These are phyloP conservation scores for Cyamopsis tetragonoloba DNA, from an alignment of 306 rosid genomes.

Conservation along the genomic window DNA sequence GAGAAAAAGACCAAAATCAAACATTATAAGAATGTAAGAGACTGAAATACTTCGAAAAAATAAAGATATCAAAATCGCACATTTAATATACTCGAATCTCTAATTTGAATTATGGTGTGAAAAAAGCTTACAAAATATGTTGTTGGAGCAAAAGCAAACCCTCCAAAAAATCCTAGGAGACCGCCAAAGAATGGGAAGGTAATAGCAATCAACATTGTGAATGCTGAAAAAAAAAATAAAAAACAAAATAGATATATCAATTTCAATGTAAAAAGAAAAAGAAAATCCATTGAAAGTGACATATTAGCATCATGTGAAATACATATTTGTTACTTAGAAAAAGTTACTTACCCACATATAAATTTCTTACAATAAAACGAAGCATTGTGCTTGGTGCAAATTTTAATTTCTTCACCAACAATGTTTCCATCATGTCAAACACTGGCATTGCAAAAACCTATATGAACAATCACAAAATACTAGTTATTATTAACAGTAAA, in stretches of 20 bases:
- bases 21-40: too few species aligned
- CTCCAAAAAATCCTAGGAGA: constrained; percentile 76
- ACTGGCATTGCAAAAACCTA: constrained; percentile 88
- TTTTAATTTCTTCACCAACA: constrained; percentile 58
- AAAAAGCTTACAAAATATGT: constrained; percentile 83
- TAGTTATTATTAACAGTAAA: too few species aligned
- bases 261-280: neutral
- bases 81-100: too few species aligned
- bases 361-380: constrained; percentile 63
- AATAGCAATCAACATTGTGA: constrained; percentile 70
- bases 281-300: neutral
- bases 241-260: neutral
- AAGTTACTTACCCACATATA: constrained; percentile 67
- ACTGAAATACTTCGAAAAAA: too few species aligned
- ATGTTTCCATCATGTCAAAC: constrained; percentile 84
- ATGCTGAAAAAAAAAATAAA: constrained; percentile 38
- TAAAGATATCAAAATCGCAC: too few species aligned
- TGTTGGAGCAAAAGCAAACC: constrained; percentile 92
- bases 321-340: neutral
- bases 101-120: too few species aligned
- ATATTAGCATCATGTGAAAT: neutral
- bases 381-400: constrained; percentile 49
- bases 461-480: neutral
- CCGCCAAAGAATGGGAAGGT: constrained; percentile 89
- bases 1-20: too few species aligned